A percentile compares a stretch with the other conserved stretches of the same genome.
These are phyloP conservation scores for Poronia punctata DNA, from an alignment of 495 filamentous ascomycete genomes.

Conservation along the genomic window DNA sequence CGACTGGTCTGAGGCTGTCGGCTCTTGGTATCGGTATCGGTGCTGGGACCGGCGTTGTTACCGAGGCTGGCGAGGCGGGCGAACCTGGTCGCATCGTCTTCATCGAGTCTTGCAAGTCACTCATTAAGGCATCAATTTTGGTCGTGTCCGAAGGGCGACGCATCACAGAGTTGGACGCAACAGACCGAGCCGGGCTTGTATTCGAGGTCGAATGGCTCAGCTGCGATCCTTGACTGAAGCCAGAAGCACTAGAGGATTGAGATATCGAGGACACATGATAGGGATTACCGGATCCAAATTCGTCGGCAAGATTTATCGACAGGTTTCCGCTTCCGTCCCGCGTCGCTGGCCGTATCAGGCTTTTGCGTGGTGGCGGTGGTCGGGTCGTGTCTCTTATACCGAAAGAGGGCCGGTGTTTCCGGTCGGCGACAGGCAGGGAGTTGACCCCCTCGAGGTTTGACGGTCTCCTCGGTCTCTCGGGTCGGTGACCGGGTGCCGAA, in stretches of 20 bases:
- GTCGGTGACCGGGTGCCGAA: constrained; percentile 35
- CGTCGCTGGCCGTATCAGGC: constrained; percentile 33
- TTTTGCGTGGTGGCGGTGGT: constrained; percentile 42
- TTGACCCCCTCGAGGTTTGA: constrained; percentile 18
- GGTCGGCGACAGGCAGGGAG: constrained; percentile 20
- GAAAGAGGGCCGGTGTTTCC: constrained; percentile 36
- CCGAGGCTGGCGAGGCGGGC: constrained; percentile 22
- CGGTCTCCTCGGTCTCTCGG: constrained; percentile 29
- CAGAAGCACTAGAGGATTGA: constrained; percentile 61
- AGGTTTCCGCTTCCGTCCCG: constrained; percentile 15
- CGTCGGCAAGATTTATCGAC: constrained; percentile 41
- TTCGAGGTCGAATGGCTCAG: constrained; percentile 63
- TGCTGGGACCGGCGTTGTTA: constrained; percentile 11
- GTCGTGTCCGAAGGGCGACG: constrained; percentile 33
- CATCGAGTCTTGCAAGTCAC: constrained; percentile 47
- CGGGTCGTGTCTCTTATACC: constrained; percentile 40
- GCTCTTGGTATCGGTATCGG: constrained; percentile 15
- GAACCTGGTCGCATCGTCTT: constrained; percentile 21
- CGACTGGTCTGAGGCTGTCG: constrained; percentile 3
- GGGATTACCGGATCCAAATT: constrained; percentile 46
- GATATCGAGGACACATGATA: constrained; percentile 62
- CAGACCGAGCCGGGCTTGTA: constrained; percentile 54
- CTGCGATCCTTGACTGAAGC: constrained; percentile 44
- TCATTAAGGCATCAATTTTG: constrained; percentile 43
- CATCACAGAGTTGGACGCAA: constrained; percentile 27